Percentiles rank a stretch among this genome's conserved stretches.
These are phyloP conservation scores for Cladosporium colombiae DNA, from an alignment of 2,329 filamentous ascomycete genomes.

Conservation along the genomic window DNA sequence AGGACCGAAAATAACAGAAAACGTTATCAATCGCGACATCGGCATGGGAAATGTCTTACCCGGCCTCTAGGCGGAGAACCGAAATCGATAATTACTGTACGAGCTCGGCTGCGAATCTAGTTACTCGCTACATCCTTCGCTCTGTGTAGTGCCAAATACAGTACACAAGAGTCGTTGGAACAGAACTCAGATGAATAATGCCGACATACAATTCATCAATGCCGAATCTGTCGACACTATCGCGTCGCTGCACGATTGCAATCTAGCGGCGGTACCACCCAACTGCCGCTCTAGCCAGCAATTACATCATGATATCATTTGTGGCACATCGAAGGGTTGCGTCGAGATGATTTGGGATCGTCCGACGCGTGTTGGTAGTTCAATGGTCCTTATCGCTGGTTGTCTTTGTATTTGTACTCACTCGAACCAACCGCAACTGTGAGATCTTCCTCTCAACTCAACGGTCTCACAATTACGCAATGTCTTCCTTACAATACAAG, in stretches of 20 bases:
- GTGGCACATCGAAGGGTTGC: not conserved
- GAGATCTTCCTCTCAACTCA: not conserved
- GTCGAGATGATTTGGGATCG: not conserved
- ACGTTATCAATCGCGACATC: constrained; percentile 17
- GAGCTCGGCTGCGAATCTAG: constrained; percentile 4
- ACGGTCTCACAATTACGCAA: not conserved
- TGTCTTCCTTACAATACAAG: constrained; percentile 46
- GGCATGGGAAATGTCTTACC: constrained; percentile 18
- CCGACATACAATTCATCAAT: not conserved
- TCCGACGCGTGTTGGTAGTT: not conserved
- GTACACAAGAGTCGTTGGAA: not conserved
- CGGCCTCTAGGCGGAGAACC: not conserved
- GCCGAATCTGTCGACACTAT: not conserved
- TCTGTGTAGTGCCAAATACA: not conserved
- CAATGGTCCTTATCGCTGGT: not conserved
- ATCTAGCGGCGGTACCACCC: not conserved
- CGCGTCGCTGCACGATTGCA: not conserved
- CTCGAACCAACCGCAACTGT: not conserved
- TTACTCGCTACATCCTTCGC: constrained; percentile 1
- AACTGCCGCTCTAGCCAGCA: constrained; percentile 7
- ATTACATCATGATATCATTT: constrained; percentile 14
- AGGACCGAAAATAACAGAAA: constrained; percentile 17
- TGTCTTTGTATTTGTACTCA: not conserved
- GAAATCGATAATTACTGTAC: constrained; percentile 12
- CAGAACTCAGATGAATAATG: not conserved